Evolutionary conservation across 257 asterid species (phyloP).

Genomic region (Nicotiana noctiflora): DNA sequence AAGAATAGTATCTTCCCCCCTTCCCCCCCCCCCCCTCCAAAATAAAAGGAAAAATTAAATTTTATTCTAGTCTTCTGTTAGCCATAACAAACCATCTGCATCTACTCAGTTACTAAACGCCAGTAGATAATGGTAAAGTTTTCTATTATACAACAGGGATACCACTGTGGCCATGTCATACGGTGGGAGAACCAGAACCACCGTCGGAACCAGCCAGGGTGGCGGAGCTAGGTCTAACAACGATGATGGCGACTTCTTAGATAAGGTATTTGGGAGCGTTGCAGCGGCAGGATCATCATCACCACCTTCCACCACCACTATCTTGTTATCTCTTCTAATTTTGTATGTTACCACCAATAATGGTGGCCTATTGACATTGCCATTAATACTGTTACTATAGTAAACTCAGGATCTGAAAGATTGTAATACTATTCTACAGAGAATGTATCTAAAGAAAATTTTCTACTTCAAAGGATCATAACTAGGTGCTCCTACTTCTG

Average conservation of each 20-base stretch:
- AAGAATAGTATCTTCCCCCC: too few species aligned
- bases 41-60: neutral
- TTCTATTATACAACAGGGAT: slow-evolving; percentile 35
- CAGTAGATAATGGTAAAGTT: neutral
- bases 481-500: slow-evolving; percentile 9
- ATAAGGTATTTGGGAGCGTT: slow-evolving; percentile 61
- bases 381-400: slow-evolving; percentile 20
- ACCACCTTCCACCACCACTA: slow-evolving; percentile 23
- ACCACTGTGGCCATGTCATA: slow-evolving; percentile 41
- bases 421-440: neutral
- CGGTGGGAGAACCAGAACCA: slow-evolving; percentile 44
- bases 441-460: slow-evolving; percentile 11
- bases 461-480: neutral
- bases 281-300: slow-evolving; percentile 37
- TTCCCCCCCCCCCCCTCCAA: too few species aligned
- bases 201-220: slow-evolving; percentile 23
- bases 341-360: slow-evolving; percentile 35
- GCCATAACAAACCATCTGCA: neutral
- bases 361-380: slow-evolving; percentile 29
- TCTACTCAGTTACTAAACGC: neutral
- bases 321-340: slow-evolving; percentile 42
- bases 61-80: neutral
- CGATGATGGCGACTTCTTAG: slow-evolving; percentile 32
- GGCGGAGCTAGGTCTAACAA: slow-evolving; percentile 32
- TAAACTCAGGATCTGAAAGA: neutral